These are phyloP conservation scores for Monosporozyma siamensis DNA, from an alignment of 805 yeast species.

Conservation along the genomic window DNA sequence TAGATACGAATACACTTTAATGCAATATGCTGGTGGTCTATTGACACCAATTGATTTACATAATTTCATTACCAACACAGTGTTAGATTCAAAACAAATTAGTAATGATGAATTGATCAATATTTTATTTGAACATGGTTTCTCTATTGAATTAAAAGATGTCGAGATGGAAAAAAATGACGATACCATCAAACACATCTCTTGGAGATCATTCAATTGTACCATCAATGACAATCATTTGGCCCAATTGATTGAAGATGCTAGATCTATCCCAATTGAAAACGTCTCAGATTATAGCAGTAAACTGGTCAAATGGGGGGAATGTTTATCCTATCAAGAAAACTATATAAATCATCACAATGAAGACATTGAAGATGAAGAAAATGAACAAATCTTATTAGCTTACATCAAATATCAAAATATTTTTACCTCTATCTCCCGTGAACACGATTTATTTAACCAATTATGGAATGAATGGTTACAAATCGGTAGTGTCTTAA, in stretches of 20 bases:
- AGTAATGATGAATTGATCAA: slow-evolving; percentile 30
- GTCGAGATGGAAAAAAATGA: slow-evolving; percentile 7
- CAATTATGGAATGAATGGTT: slow-evolving; percentile 27
- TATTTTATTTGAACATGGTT: slow-evolving; percentile 30
- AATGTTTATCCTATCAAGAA: slow-evolving; percentile 52
- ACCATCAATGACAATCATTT: slow-evolving; percentile 59
- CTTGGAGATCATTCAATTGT: slow-evolving; percentile 58
- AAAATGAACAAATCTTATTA: slow-evolving; percentile 62
- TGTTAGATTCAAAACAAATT: slow-evolving; percentile 10
- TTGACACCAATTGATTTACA: slow-evolving; percentile 19
- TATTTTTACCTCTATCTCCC: slow-evolving; percentile 55
- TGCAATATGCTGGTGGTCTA: slow-evolving; percentile 20
- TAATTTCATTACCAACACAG: slow-evolving; percentile 14
- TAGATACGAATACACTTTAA: slow-evolving; percentile 24
- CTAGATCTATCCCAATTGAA: slow-evolving; percentile 26
- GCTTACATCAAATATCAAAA: slow-evolving; percentile 68
- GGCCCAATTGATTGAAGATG: slow-evolving; percentile 46
- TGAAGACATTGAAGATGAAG: slow-evolving; percentile 47
- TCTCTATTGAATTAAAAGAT: slow-evolving; percentile 12
- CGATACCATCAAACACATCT: slow-evolving; percentile 37
- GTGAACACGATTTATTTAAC: slow-evolving; percentile 51
- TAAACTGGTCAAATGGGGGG: slow-evolving; percentile 58
- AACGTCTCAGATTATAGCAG: slow-evolving; percentile 43
- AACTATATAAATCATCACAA: slow-evolving; percentile 39
- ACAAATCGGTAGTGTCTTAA: slow-evolving; percentile 14